Evolutionary conservation across 495 filamentous ascomycete genomes (phyloP).

Genomic region (Penicillium psychrofluorescens): DNA sequence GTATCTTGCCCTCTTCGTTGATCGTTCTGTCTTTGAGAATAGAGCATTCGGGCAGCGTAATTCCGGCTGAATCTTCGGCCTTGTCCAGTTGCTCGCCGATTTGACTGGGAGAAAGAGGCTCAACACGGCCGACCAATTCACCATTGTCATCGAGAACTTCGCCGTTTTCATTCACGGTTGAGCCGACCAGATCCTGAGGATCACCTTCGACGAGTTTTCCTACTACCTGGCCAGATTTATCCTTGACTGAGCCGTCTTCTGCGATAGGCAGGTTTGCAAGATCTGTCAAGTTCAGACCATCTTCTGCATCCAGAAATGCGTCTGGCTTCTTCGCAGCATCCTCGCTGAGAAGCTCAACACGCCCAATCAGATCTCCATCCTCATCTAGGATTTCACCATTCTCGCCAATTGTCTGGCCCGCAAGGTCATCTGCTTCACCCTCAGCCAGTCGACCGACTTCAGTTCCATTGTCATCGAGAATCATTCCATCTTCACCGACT

Average conservation of each 20-base stretch:
- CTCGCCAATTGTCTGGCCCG: slow-evolving; percentile 26
- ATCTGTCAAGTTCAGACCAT: too few relatives aligned
- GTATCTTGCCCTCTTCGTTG: background rate
- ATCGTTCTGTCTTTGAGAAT: background rate
- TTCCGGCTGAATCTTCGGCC: too few relatives aligned
- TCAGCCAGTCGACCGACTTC: slow-evolving; percentile 6
- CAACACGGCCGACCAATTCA: slow-evolving; percentile 41
- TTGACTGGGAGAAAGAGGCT: slow-evolving; percentile 6
- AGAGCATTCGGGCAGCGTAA: slow-evolving; percentile 5
- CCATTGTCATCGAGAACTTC: slow-evolving; percentile 46
- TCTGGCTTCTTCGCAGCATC: too few relatives aligned
- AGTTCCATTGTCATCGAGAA: slow-evolving; percentile 32
- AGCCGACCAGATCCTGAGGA: slow-evolving; percentile 34
- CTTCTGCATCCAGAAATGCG: too few relatives aligned
- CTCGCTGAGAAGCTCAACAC: slow-evolving; percentile 10
- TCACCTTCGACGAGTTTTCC: slow-evolving; percentile 36
- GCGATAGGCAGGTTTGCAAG: too few relatives aligned
- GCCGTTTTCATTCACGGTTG: slow-evolving; percentile 46
- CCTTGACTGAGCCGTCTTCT: too few relatives aligned
- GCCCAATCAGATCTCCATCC: slow-evolving; percentile 18
- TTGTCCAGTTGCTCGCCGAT: too few relatives aligned
- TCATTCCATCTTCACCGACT: slow-evolving; percentile 42
- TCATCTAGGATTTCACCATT: slow-evolving; percentile 28
- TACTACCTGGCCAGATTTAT: slow-evolving; percentile 2
- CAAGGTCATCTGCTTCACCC: slow-evolving; percentile 13